A percentile compares a stretch with the other conserved stretches of the same genome.
phyloP scores from a whole-genome alignment of 768 basidiomycete species.

The Kwoniella sp. region DNA sequence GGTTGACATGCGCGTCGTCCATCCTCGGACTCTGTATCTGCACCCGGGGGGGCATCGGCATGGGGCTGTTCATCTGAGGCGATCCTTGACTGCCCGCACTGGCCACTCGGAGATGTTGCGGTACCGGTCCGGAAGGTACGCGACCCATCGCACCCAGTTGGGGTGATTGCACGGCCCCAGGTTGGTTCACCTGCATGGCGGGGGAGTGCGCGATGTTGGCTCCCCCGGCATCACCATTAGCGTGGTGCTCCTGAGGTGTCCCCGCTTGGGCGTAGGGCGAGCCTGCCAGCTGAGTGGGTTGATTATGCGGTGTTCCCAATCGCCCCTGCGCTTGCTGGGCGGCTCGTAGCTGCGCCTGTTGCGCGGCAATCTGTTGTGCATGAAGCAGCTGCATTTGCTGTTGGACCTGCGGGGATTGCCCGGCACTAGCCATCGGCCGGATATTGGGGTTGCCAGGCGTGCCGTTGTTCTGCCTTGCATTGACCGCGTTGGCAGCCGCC shows the following conservation, averaged over 20 bases:
- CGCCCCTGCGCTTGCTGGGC: constrained; percentile 17
- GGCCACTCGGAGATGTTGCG: constrained; percentile 28
- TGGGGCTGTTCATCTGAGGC: constrained; percentile 13
- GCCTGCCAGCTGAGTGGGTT: constrained; percentile 15
- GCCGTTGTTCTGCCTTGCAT: constrained; percentile 13
- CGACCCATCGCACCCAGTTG: constrained; percentile 10
- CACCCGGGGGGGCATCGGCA: background rate
- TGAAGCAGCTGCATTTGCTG: constrained; percentile 38
- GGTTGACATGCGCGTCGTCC: constrained; percentile 23
- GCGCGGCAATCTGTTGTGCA: constrained; percentile 37
- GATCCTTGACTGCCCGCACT: constrained; percentile 26
- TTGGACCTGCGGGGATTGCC: constrained; percentile 23
- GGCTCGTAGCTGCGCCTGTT: constrained; percentile 32
- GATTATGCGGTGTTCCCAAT: constrained; percentile 27
- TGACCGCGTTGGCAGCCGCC: constrained; percentile 33
- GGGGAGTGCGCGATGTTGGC: constrained; percentile 12
- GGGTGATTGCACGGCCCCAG: constrained; percentile 11
- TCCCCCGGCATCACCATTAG: constrained; percentile 5
- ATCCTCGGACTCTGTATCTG: constrained; percentile 11
- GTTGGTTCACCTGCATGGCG: background rate
- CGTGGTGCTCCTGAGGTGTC: constrained; percentile 20
- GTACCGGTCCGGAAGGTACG: constrained; percentile 13
- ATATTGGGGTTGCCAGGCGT: constrained; percentile 7
- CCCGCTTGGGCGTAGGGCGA: constrained; percentile 30
- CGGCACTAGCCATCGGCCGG: constrained; percentile 1